Evolutionary conservation across 2,329 filamentous ascomycete genomes (phyloP), one percentile per base, ranked within the genome.

Genomic region (Arthrobotrys megalospora): DNA sequence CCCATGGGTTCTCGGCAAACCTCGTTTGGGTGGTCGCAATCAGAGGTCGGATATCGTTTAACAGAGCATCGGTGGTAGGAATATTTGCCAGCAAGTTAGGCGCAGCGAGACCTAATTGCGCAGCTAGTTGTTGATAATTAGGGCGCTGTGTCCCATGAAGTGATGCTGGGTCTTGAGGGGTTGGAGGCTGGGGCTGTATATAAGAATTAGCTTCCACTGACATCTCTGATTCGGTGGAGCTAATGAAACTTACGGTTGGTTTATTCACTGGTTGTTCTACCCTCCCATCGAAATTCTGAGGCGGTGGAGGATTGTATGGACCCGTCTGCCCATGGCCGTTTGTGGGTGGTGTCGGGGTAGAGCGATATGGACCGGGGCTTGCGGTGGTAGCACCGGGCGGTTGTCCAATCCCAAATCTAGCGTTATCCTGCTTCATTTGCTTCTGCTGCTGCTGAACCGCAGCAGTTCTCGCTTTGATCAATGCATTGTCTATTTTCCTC

Each of bases 401-500:
- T 19, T 79, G 69, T 16, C 47, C 62, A 16, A 73, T 43, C 11
- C 67, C 68, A 50, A 78, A 78, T 10, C 75, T 38, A 6, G 67
- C 75, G 68, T n/a, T 72, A 47, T 81, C 79, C 68, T 81, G 81
- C 32, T 82, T 80, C 53, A 84, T 83, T 79, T 87, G 85, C 65
- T 86, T 85, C 69, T 84, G 84, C 64, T 83, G 82, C 58, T 85
- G 84, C 73, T 87, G 85, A 60, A 87, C 82, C 24, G 86, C 86
- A n/a, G 88, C 87, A 52, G 88, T 89, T 79, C 88, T 88, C 65
- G 92, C 93, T 84, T 96, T 97, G 84, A 96, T 93, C 76, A 99
- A 87, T 63, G 95, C 94, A 84, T 93, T 97, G 84, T 99, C 96
- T 81, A 99, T 98, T 50, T 93, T 93, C 65, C 92, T 90, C 50